Evolutionary conservation across 139 green algal species (phyloP).

Genomic region (Yamagishiella unicocca): DNA sequence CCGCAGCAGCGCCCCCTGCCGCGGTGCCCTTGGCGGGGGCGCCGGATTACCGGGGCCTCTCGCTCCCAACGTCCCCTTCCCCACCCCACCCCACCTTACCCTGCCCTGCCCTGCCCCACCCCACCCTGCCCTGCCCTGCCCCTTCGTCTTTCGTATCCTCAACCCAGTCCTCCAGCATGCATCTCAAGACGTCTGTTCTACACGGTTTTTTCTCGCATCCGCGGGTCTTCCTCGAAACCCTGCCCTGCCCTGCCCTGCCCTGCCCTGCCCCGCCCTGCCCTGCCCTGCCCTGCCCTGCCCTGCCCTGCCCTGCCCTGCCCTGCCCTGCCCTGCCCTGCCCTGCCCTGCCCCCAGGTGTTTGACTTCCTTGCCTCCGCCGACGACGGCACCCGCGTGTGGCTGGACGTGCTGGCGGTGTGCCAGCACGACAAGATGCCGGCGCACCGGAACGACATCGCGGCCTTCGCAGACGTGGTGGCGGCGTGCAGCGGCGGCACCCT

Average conservation of each 20-base stretch:
- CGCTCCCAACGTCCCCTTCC: too few species aligned
- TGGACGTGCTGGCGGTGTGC: conserved; percentile 36
- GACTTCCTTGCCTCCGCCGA: conserved; percentile 43
- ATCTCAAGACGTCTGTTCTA: too few species aligned
- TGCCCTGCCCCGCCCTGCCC: neutral
- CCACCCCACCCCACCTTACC: too few species aligned
- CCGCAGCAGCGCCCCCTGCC: too few species aligned
- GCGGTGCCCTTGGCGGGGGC: too few species aligned
- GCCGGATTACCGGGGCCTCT: too few species aligned
- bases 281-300: neutral
- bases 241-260: neutral
- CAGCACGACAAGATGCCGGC: conserved; percentile 20
- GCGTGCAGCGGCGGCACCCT: conserved; percentile 32
- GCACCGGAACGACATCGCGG: conserved; percentile 7
- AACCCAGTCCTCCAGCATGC: too few species aligned
- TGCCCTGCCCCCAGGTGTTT: neutral
- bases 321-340: neutral
- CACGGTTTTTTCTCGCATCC: too few species aligned
- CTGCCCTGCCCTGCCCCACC: too few species aligned
- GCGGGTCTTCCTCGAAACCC: neutral
- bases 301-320: neutral
- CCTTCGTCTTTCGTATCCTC: too few species aligned
- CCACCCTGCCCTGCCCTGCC: too few species aligned
- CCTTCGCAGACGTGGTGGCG: conserved; percentile 27
- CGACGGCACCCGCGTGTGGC: conserved; percentile 44